A percentile compares a stretch with the other conserved stretches of the same genome.
These are phyloP conservation scores for Phaseolus coccineus DNA, from an alignment of 331 rosid species.

Conservation along the genomic window DNA sequence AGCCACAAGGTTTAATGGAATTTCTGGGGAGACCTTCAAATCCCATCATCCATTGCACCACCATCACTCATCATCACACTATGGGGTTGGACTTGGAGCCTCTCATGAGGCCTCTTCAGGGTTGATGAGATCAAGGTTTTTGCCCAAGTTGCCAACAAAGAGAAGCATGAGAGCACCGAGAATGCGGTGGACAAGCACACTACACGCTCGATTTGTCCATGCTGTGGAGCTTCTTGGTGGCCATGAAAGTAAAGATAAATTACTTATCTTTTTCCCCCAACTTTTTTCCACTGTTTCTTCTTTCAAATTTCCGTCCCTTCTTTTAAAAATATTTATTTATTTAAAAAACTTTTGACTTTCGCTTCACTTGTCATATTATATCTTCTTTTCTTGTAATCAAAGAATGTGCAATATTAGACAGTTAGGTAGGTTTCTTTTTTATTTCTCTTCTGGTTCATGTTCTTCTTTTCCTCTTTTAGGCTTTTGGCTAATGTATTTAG, in stretches of 20 bases:
- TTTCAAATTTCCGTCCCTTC: background rate
- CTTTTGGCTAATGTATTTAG: conserved; percentile 40
- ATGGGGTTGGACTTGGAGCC: conserved; percentile 54
- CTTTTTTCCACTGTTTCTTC: conserved; percentile 12
- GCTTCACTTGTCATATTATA: background rate
- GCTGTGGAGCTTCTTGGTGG: conserved; percentile 98
- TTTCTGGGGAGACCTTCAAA: conserved; percentile 57
- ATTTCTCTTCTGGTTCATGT: background rate
- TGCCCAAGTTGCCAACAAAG: conserved; percentile 76
- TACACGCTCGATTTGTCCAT: conserved; percentile 88
- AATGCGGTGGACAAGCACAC: conserved; percentile 95
- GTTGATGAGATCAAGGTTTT: conserved; percentile 78
- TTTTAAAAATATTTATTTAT: background rate
- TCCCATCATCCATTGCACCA: conserved; percentile 63
- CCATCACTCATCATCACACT: conserved; percentile 45
- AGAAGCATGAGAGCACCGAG: conserved; percentile 95
- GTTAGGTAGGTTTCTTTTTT: conserved; percentile 3
- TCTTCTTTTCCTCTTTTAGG: conserved; percentile 14
- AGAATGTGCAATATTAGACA: conserved; percentile 32
- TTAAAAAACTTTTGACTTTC: conserved; percentile 29
- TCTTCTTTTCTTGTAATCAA: conserved; percentile 12
- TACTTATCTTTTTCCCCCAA: background rate
- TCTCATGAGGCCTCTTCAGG: conserved; percentile 58
- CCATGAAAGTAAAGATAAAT: conserved; percentile 72
- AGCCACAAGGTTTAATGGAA: conserved; percentile 55